phyloP scores from a whole-genome alignment of 2,329 filamentous ascomycete species.

The Aspergillus pseudoterreus region DNA sequence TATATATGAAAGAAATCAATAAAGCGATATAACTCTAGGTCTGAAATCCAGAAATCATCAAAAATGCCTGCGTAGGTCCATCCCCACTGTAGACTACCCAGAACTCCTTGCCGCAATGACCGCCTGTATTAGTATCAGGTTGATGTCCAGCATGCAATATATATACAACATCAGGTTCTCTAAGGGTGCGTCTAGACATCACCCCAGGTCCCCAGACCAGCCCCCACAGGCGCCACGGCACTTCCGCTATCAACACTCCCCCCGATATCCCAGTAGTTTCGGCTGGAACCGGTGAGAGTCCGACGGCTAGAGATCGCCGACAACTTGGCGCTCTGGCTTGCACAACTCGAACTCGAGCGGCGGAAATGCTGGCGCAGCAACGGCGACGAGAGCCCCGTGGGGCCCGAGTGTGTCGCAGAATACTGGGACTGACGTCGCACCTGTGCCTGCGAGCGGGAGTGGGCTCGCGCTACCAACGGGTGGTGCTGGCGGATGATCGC shows the following conservation, averaged over 20 bases:
- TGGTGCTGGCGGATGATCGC: slow-evolving; percentile 86
- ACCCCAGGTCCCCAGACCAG: slow-evolving; percentile 73
- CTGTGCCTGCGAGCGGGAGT: slow-evolving; percentile 46
- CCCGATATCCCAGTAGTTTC: slow-evolving; percentile 92
- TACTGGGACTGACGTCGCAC: slow-evolving; percentile 50
- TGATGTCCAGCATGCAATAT: slow-evolving; percentile 15
- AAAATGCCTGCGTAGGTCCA: neutral
- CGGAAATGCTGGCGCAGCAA: slow-evolving; percentile 44
- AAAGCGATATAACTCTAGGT: neutral
- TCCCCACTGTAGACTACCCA: neutral
- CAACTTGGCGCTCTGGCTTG: slow-evolving; percentile 79
- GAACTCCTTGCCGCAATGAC: slow-evolving; percentile 1
- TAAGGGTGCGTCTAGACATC: slow-evolving; percentile 41
- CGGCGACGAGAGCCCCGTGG: slow-evolving; percentile 29
- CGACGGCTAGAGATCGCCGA: slow-evolving; percentile 65
- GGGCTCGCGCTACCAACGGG: slow-evolving; percentile 67
- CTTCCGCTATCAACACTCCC: slow-evolving; percentile 74
- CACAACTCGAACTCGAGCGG: slow-evolving; percentile 64
- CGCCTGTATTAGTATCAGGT: neutral
- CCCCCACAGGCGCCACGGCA: slow-evolving; percentile 64
- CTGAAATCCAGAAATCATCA: neutral
- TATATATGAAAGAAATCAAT: neutral
- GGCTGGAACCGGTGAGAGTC: slow-evolving; percentile 58
- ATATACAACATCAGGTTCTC: neutral
- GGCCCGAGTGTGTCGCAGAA: slow-evolving; percentile 22